Base-by-base conservation (phyloP, 73 alveolate genomes). In the Paramecium biaurelia region DNA sequence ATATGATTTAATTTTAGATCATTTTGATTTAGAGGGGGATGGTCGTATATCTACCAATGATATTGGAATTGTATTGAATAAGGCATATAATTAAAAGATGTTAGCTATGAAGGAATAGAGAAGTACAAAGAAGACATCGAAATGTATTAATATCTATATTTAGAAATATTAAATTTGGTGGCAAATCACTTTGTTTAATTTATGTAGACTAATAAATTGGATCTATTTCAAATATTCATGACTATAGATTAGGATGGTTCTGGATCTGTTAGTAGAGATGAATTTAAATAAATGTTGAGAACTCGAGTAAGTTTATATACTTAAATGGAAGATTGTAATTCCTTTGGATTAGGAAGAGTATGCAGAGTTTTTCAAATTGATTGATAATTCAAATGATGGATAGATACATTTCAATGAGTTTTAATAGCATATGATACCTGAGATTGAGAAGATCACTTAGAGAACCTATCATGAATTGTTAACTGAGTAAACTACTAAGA, bases 331-430 rank as follows among this genome's bases (percentile, higher is more conserved):
- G 90, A 79, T 79, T 43, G 56, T 79, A 24, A 79, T 79, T 42
- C 90, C 90, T 18, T 47, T 79, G 18, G 90, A 79, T 79, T 79
- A 79, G 18, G 90, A 79, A 10, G 90, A 79, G 74, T 79, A 79
- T 47, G 21, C 70, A 14, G 90, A 79, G 30, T 79, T 79, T 45
- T 79, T 79, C 26, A 79, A 79, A 21, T 10, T 79, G 70, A 34
- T 79, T 38, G 90, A 79, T 79, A 79, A 23, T 45, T 23, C 70
- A 5, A 41, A 79, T 79, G 90, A 79, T 47, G 90, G 90, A 20
- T 42, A 79, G 74, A 79, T 79, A 18, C 76, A 41, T 14, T 43
- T 79, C 26, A 43, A 79, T 24, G 90, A 79, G 56, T 79, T 79
- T 45, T 45, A 79, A 41, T 43, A 5, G 9, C 41, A 43, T 20